A percentile compares a stretch with the other conserved stretches of the same genome.
Evolutionary conservation across 306 rosid genomes (phyloP).

Genomic region (Dalbergia cochinchinensis): DNA sequence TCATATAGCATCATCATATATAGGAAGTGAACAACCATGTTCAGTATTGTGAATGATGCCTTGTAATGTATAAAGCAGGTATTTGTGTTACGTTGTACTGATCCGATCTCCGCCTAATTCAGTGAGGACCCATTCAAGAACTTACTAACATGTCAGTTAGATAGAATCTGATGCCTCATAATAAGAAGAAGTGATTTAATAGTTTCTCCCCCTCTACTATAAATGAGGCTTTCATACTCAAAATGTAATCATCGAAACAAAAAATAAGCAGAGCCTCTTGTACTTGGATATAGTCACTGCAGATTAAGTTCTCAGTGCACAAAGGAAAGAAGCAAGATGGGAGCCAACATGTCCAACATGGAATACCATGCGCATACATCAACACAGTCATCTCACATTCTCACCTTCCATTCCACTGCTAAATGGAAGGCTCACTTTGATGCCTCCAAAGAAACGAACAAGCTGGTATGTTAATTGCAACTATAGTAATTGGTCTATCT

Average conservation of each 20-base stretch:
- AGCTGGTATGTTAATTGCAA: constrained; percentile 58
- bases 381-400: constrained; percentile 32
- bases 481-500: background rate
- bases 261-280: constrained; percentile 3
- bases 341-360: constrained; percentile 47
- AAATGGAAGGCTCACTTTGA: constrained; percentile 69
- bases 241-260: background rate
- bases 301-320: background rate
- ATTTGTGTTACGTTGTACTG: background rate
- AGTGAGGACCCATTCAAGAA: background rate
- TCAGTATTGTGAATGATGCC: no score
- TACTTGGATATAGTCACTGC: background rate
- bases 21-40: no score
- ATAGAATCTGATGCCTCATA: background rate
- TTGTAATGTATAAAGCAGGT: background rate
- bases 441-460: constrained; percentile 59
- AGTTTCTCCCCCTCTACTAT: background rate
- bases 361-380: constrained; percentile 28
- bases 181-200: background rate
- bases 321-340: constrained; percentile 54
- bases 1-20: no score
- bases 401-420: constrained; percentile 55
- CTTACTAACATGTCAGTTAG: background rate
- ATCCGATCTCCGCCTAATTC: background rate
- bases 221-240: constrained; percentile 13